These are phyloP conservation scores for Carex pumila DNA, from an alignment of 176 grass and related monocot genomes.

Conservation along the genomic window DNA sequence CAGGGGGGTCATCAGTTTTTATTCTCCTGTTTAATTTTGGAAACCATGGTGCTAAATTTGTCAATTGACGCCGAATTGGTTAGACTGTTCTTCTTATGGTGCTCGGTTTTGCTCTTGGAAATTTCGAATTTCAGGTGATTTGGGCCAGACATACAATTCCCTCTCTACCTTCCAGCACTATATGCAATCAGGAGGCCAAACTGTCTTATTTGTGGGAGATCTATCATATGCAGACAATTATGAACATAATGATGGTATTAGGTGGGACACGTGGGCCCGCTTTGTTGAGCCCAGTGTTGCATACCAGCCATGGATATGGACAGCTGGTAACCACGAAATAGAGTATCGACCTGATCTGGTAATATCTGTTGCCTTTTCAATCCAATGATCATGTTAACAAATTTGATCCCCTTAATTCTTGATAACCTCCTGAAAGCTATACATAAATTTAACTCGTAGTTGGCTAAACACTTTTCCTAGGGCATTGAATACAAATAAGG, in stretches of 20 bases:
- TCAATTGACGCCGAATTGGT: not conserved
- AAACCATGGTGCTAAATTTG: not conserved
- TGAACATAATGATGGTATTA: slow-evolving; percentile 68
- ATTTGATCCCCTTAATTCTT: not conserved
- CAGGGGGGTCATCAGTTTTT: not conserved
- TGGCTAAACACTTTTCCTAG: not conserved
- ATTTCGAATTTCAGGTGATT: slow-evolving; percentile 49
- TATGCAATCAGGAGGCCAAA: slow-evolving; percentile 57
- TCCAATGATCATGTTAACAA: not conserved
- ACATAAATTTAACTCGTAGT: not conserved
- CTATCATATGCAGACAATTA: slow-evolving; percentile 94
- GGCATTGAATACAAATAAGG: not conserved
- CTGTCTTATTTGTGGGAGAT: slow-evolving; percentile 81
- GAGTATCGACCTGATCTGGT: slow-evolving; percentile 94
- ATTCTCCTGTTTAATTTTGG: not conserved
- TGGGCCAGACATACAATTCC: slow-evolving; percentile 96
- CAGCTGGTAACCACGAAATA: slow-evolving; percentile 93
- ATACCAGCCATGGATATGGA: slow-evolving; percentile 93
- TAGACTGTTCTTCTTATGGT: not conserved
- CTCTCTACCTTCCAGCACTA: slow-evolving; percentile 95
- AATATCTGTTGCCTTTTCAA: slow-evolving; percentile 12
- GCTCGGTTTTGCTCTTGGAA: not conserved
- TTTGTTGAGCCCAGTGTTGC: slow-evolving; percentile 70
- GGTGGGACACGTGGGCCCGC: slow-evolving; percentile 89
- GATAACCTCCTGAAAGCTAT: not conserved